Percentiles rank a stretch among this genome's conserved stretches.
These are phyloP conservation scores for Boletellus ananas DNA, from an alignment of 768 basidiomycete species.

Conservation along the genomic window DNA sequence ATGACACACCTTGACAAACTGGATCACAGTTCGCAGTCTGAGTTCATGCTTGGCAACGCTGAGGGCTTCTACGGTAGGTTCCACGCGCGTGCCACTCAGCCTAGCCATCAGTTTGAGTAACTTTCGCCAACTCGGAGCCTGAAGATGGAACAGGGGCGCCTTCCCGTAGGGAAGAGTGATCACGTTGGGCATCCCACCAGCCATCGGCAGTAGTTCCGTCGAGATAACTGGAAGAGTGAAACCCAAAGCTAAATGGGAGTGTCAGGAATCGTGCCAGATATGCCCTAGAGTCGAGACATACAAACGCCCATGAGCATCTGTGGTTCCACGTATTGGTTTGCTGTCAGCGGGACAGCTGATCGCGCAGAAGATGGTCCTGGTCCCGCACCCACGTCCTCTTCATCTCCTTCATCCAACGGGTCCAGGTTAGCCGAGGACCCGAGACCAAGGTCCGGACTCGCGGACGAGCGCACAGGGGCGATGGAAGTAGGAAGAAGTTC, in stretches of 20 bases:
- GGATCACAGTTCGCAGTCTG: conserved; percentile 68
- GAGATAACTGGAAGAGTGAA: conserved; percentile 59
- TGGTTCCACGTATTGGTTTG: conserved; percentile 50
- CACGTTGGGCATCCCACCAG: conserved; percentile 60
- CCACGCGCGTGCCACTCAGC: conserved; percentile 63
- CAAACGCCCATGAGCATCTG: conserved; percentile 60
- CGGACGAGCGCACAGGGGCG: conserved; percentile 14
- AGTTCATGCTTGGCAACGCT: conserved; percentile 52
- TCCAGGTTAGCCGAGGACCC: conserved; percentile 12
- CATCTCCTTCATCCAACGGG: conserved; percentile 16
- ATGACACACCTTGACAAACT: conserved; percentile 66
- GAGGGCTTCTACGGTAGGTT: conserved; percentile 67
- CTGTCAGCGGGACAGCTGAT: conserved; percentile 12
- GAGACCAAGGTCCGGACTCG: conserved; percentile 24
- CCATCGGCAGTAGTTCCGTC: conserved; percentile 43
- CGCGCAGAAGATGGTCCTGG: conserved; percentile 18
- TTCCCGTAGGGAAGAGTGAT: conserved; percentile 71
- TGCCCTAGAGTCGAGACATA: conserved; percentile 38
- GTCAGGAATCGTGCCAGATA: conserved; percentile 6
- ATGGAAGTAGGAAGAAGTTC: conserved; percentile 11
- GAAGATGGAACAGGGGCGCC: conserved; percentile 65
- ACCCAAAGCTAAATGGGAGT: conserved; percentile 52
- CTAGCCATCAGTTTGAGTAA: conserved; percentile 73
- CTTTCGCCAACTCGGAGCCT: conserved; percentile 71
- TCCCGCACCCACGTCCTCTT: conserved; percentile 14